Base-by-base conservation (phyloP, 2,329 filamentous ascomycete species). In the Exophiala oligosperma region DNA sequence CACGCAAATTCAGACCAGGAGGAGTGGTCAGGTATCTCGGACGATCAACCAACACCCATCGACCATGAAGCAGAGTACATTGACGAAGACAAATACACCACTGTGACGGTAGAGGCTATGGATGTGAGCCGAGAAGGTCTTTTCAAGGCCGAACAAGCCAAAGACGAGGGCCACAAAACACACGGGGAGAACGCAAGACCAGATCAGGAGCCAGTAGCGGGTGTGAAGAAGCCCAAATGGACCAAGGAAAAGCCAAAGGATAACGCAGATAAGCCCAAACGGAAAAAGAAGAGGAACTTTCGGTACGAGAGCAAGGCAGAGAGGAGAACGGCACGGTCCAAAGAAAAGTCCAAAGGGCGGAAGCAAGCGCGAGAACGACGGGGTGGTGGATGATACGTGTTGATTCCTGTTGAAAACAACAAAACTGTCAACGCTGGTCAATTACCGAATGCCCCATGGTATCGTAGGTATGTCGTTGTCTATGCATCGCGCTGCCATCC, bases 51-150 rank as follows among this genome's bases (percentile, higher is more conserved):
- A 37, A 74, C 76, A 17, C 74, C 73, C 40, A 74, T 94, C 46
- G 87, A 95, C 70, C 86, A 91, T 66, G 90, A 96, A 72, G 92
- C 93, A 66, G 92, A 97, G 73, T 99, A 97, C 75, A 84, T 97
- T 64, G 94, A 99, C 73, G 94, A 97, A 72, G 93, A 97, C 73
- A 90, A 89, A 71, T 97, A 91, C 72, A 97, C 94, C 0, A 96
- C 91, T 0, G 94, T 99, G 26, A 97, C 91, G 0, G 87, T 99
- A 1, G 93, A 97, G 72, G 88, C 90, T 9, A 91, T 99, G 66
- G 88, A 88, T 62, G 83, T 95, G 14, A 87, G 89, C 11, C 84
- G 85, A 65, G 85, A 92, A 55, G 90, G 90, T 0, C 76, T 95
- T 49, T 80, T 84, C 57, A 87, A 83, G 66, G 78, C 80, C 7